Evolutionary conservation across 768 basidiomycete species (phyloP).

Genomic region (Mycena pura): DNA sequence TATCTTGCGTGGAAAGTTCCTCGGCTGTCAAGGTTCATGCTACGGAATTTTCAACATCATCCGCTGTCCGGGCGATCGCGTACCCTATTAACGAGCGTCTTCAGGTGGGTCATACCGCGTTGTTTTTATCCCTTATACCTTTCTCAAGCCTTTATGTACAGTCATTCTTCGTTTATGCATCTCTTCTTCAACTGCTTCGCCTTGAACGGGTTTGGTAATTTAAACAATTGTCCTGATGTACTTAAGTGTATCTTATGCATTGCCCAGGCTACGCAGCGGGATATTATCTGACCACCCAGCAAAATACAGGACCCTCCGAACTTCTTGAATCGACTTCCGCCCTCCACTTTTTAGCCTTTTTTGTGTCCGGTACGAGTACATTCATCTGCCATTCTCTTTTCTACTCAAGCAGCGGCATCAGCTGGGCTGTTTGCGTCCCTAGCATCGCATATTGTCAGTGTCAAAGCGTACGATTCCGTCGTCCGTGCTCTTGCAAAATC

Average conservation of each 20-base stretch:
- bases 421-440: conserved; percentile 66
- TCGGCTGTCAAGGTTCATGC: conserved; percentile 56
- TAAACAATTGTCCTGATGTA: not conserved
- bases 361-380: conserved; percentile 49
- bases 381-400: not conserved
- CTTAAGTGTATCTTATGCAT: not conserved
- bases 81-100: conserved; percentile 65
- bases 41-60: conserved; percentile 56
- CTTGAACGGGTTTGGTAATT: conserved; percentile 60
- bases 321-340: conserved; percentile 53
- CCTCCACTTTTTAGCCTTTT: conserved; percentile 69
- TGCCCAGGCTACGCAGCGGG: conserved; percentile 7
- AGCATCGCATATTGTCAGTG: conserved; percentile 56
- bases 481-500: conserved; percentile 20
- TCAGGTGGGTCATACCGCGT: conserved; percentile 53
- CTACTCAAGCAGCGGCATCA: conserved; percentile 21
- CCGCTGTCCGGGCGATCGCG: conserved; percentile 62
- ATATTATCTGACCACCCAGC: conserved; percentile 36
- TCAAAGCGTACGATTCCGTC: conserved; percentile 36
- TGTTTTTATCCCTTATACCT: not conserved
- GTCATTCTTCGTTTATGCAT: conserved; percentile 63
- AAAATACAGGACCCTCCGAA: conserved; percentile 32
- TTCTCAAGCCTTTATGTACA: conserved; percentile 27
- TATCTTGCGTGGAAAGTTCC: conserved; percentile 65
- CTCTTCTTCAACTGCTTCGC: conserved; percentile 66